Base-by-base conservation (phyloP, 139 green algal genomes). In the Auxenochlorella pyrenoidosa region DNA sequence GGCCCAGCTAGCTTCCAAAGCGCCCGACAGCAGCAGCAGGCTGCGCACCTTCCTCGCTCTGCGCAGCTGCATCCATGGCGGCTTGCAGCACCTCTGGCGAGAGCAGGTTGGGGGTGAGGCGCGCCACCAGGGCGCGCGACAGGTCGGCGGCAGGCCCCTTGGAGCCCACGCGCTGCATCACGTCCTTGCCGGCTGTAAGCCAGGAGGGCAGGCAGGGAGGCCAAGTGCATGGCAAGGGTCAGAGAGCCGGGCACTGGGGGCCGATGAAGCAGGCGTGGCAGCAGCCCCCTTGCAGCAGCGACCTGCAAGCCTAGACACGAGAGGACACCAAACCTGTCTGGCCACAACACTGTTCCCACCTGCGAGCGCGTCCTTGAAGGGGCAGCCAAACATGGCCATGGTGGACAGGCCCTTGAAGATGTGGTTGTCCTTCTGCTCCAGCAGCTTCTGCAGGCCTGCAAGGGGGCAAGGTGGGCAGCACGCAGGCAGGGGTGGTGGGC, bases 91-190 rank as follows among this genome's bases (percentile, higher is more conserved):
- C 81, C 58, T 93, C 86, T 10, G 86, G 85, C 6, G 92, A 47
- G 32, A 98, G 73, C 44, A 98, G 88, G 16, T 73, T 92, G 72
- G 91, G 93, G 16, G 87, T 91, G 21, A 95, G 82, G 44, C 88
- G 82, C 34, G 66, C 44, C 32, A 87, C 86, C 71, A 97, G 91
- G 28, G 68, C 76, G 43, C 85, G 85, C 21, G 92, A 80, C 13
- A 94, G 76, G 15, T 96, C 94, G 34, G 90, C 92, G 15, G 87
- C 70, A 18, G 88, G 80, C 34, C 92, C 91, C 44, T 90, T 89
- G 54, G 89, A 92, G 26, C 94, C 94, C 10, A 97, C 87, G 19
- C 95, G 91, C 80, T 93, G 86, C 75, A 96, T 84, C 60, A 95
- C 85, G 40, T 97, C 95, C 76, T 96, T 92, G 51, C 51, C 89